These are phyloP conservation scores for Leucocoprinus birnbaumii DNA, from an alignment of 768 basidiomycete species.

Conservation along the genomic window DNA sequence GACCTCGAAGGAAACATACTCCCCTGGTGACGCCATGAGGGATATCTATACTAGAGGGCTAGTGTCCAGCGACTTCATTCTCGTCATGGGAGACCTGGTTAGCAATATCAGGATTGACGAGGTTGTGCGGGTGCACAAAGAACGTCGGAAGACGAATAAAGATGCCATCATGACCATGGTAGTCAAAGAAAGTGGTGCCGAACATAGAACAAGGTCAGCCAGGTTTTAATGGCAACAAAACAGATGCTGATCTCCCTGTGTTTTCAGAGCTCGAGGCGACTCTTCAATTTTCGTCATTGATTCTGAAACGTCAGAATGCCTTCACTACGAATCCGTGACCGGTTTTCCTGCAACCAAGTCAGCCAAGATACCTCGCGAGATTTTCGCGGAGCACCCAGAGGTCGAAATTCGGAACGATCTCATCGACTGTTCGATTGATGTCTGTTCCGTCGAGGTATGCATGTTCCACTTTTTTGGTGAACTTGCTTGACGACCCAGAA, in stretches of 20 bases:
- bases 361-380: slow-evolving; percentile 73
- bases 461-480: not conserved
- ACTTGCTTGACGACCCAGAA: slow-evolving; percentile 6
- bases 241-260: too few relatives aligned
- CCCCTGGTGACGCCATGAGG: slow-evolving; percentile 89
- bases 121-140: slow-evolving; percentile 86
- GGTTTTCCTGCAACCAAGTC: slow-evolving; percentile 64
- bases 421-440: slow-evolving; percentile 85
- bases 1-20: slow-evolving; percentile 83
- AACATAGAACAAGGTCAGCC: slow-evolving; percentile 75
- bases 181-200: slow-evolving; percentile 72
- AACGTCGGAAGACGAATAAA: slow-evolving; percentile 80
- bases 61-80: slow-evolving; percentile 87
- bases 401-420: slow-evolving; percentile 87
- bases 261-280: slow-evolving; percentile 71
- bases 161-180: slow-evolving; percentile 98
- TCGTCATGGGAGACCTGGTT: slow-evolving; percentile 89
- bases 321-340: slow-evolving; percentile 79
- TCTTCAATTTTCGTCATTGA: slow-evolving; percentile 80
- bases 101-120: slow-evolving; percentile 91
- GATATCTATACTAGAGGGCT: slow-evolving; percentile 92
- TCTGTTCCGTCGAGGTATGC: slow-evolving; percentile 89
- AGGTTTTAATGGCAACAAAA: slow-evolving; percentile 1
- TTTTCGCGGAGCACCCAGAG: slow-evolving; percentile 69
- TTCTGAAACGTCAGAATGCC: slow-evolving; percentile 70